These are phyloP conservation scores for Blastobotrys indianensis DNA, from an alignment of 1,139 yeast species.

Conservation along the genomic window DNA sequence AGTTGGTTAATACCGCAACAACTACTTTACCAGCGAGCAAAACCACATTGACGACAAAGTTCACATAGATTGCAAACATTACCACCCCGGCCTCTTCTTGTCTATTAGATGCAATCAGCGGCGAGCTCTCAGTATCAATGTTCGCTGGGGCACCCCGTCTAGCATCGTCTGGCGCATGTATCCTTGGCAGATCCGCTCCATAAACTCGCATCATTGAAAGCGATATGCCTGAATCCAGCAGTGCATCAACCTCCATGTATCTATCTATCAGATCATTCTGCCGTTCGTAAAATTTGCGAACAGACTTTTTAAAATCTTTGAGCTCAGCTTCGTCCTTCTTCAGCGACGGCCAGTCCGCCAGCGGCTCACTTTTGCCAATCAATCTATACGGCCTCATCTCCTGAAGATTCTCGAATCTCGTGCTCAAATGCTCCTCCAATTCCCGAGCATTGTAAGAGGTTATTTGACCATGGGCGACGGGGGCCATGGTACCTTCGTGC, in stretches of 20 bases:
- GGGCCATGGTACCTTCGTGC: too few relatives aligned
- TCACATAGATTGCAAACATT: conserved; percentile 56
- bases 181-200: conserved; percentile 39
- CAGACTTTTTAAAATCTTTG: conserved; percentile 22
- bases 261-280: conserved; percentile 58
- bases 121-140: conserved; percentile 51
- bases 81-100: conserved; percentile 44
- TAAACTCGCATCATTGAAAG: conserved; percentile 59
- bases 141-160: conserved; percentile 51
- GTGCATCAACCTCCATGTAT: conserved; percentile 55
- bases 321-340: conserved; percentile 28
- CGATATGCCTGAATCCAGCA: conserved; percentile 69
- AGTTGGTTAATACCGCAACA: conserved; percentile 59
- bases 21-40: conserved; percentile 55
- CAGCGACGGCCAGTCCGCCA: conserved; percentile 47
- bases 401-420: conserved; percentile 32
- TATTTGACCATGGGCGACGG: too few relatives aligned
- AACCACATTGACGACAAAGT: conserved; percentile 55
- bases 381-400: conserved; percentile 50
- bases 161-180: conserved; percentile 28
- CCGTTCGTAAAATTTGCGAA: conserved; percentile 28
- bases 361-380: conserved; percentile 47
- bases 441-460: not conserved
- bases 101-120: conserved; percentile 41
- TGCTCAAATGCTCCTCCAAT: conserved; percentile 10